Conservation (phyloP, 345 rosid genomes). For the Salix arbutifolia region DNA sequence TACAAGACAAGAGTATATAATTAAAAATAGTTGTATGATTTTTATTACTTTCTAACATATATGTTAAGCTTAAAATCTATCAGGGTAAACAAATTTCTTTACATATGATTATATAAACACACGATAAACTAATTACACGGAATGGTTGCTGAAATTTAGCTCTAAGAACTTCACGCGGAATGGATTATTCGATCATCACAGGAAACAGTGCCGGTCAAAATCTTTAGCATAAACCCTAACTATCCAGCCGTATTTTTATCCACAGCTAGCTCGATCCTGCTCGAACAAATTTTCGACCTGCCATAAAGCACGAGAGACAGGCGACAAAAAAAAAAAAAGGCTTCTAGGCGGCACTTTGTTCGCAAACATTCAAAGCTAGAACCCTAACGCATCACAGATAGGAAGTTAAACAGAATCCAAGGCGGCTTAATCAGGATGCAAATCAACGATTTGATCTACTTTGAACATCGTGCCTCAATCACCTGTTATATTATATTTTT, state of each 20-base stretch:
- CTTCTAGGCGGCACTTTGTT: slow-evolving; percentile 24
- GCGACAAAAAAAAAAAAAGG: slow-evolving; percentile 27
- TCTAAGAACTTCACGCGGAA: neutral
- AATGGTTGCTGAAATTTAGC: neutral
- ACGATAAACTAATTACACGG: too few relatives aligned
- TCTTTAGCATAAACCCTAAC: neutral
- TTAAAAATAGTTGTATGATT: too few relatives aligned
- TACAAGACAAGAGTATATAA: too few relatives aligned
- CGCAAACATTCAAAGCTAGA: slow-evolving; percentile 2
- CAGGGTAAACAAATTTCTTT: too few relatives aligned
- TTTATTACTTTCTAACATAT: too few relatives aligned
- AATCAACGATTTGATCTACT: neutral
- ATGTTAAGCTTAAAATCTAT: too few relatives aligned
- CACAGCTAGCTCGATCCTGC: neutral
- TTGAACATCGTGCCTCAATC: neutral
- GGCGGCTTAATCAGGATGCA: neutral
- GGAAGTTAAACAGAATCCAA: slow-evolving; percentile 26
- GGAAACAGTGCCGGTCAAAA: neutral
- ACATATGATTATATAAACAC: too few relatives aligned
- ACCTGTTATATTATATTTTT: neutral
- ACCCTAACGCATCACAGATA: neutral
- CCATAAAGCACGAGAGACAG: slow-evolving; percentile 1
- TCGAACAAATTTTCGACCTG: neutral
- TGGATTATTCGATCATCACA: neutral
- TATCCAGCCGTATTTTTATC: neutral